phyloP scores from a whole-genome alignment of 805 yeast genomes.

The Spathaspora sp. region DNA sequence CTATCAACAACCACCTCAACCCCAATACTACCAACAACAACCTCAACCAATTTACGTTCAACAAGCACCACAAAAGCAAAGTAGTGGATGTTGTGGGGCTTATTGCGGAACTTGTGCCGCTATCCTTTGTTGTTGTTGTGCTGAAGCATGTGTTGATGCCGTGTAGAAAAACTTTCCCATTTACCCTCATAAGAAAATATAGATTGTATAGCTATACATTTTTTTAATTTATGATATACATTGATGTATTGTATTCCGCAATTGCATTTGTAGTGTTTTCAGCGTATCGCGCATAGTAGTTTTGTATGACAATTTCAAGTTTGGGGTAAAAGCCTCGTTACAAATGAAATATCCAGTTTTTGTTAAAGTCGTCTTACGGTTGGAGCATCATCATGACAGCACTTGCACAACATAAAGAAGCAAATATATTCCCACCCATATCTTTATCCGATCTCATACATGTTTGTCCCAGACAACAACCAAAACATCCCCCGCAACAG shows the following conservation, averaged over 20 bases:
- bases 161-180: background rate
- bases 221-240: background rate
- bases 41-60: conserved; percentile 44
- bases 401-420: conserved; percentile 5
- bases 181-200: too few species aligned
- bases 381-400: background rate
- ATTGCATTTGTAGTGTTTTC: background rate
- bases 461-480: conserved; percentile 4
- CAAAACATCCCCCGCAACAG: conserved; percentile 2
- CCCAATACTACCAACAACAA: conserved; percentile 32
- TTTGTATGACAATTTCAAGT: background rate
- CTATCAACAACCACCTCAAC: conserved; percentile 29
- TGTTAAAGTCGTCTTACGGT: background rate
- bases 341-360: too few species aligned
- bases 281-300: too few species aligned
- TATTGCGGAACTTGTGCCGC: conserved; percentile 37
- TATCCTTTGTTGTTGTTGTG: conserved; percentile 35
- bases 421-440: conserved; percentile 3
- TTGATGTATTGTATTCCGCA: background rate
- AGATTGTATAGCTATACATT: background rate
- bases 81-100: conserved; percentile 32
- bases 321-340: background rate
- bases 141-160: conserved; percentile 17
- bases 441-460: conserved; percentile 4
- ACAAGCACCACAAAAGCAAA: conserved; percentile 27